Evolutionary conservation across 1,284 basidiomycete genomes (phyloP), one percentile per base, ranked within the genome.

Genomic region (Caloboletus firmus): DNA sequence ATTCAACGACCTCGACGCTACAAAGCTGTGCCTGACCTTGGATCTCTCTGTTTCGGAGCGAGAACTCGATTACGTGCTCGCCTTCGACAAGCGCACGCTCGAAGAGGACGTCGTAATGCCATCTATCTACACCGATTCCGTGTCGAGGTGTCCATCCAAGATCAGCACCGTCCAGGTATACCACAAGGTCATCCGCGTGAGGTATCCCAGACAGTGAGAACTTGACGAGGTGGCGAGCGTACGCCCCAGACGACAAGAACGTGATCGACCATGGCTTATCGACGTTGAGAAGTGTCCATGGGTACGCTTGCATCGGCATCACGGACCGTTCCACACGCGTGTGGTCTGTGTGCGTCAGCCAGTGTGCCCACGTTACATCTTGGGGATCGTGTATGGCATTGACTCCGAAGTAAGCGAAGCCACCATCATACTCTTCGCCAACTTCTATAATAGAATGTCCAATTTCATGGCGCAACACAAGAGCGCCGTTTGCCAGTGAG

Each of bases 341-440:
- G 32, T 45, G 39, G 30, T 58, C 57, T 44, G 74, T 62, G n/a
- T 78, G 60, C 0, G 82, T 76, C 49, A 93, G 75, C 87, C 87
- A 91, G 55, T 89, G 82, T 0, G 74, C 68, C 91, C 91, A 94
- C 11, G 84, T 80, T 34, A 90, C 70, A 10, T 75, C 55, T 13
- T 71, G 64, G 24, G 72, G 56, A 57, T 81, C 67, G 39, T 78
- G 73, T 26, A 76, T 79, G 4, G 89, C 79, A 66, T 93, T 91
- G 41, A 79, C 79, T 4, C 91, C 91, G 59, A 80, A 89, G 68
- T 93, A 93, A 3, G 76, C 85, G 57, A 73, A 84, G 1, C 89
- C 89, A 3, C 90, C 91, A 59, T 94, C 91, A 64, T 94, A 93
- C 72, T 93, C 91, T 71, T 93, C 91, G 8, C 91, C 91, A 7